A percentile compares a stretch with the other conserved stretches of the same genome.
Conservation (phyloP, 257 asterid genomes). For the Lantana camara region DNA sequence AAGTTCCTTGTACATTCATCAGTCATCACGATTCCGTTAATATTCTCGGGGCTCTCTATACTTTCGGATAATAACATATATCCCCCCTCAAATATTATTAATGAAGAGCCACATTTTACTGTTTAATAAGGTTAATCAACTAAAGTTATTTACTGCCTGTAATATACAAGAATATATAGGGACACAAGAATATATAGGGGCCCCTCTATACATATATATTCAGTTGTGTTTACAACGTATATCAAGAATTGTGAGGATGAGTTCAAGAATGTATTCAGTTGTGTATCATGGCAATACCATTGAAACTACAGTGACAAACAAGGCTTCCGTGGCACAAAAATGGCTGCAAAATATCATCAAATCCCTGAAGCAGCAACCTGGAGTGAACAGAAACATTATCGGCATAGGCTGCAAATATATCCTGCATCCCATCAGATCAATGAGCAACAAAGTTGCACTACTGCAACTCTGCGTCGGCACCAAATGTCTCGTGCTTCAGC, state of each 20-base stretch:
- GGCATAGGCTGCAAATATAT: constrained; percentile 38
- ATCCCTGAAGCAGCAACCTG: background rate
- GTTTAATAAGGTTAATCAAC: background rate
- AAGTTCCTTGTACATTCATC: too few relatives aligned
- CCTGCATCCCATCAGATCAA: constrained; percentile 34
- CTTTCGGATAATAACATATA: too few relatives aligned
- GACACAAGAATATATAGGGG: background rate
- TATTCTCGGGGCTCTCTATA: too few relatives aligned
- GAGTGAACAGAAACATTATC: constrained; percentile 14
- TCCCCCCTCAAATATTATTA: too few relatives aligned
- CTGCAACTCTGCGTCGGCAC: constrained; percentile 38
- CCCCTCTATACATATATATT: background rate
- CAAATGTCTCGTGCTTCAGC: constrained; percentile 42
- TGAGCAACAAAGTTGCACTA: constrained; percentile 33
- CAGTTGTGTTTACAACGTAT: background rate
- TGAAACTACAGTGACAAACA: constrained; percentile 37
- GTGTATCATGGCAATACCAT: constrained; percentile 30
- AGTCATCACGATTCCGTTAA: too few relatives aligned
- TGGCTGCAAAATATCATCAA: constrained; percentile 32
- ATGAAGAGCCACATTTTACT: background rate
- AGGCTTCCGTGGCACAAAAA: constrained; percentile 33
- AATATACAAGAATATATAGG: background rate
- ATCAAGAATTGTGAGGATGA: background rate
- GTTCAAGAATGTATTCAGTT: constrained; percentile 18
- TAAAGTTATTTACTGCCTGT: background rate